phyloP scores from a whole-genome alignment of 208 protist species.

The Acanthamoeba polyphaga region DNA sequence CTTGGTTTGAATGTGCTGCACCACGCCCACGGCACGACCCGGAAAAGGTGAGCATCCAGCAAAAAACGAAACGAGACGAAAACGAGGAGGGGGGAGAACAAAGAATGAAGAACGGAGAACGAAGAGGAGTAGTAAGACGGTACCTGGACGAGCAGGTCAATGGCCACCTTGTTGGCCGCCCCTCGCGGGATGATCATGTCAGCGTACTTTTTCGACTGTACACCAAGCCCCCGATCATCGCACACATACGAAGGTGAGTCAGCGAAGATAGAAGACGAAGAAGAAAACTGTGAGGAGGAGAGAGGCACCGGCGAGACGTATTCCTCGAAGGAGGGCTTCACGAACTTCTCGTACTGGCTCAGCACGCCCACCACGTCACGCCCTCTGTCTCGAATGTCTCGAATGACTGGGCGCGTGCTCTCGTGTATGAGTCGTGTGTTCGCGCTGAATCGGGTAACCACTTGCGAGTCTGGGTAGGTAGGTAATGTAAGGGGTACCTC shows the following conservation, averaged over 20 bases:
- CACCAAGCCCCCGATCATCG: not conserved
- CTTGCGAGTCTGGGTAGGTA: too few relatives aligned
- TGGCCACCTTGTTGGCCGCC: constrained; percentile 92
- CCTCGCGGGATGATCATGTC: constrained; percentile 94
- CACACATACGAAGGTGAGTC: too few relatives aligned
- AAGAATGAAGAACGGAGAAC: too few relatives aligned
- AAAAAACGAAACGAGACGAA: too few relatives aligned
- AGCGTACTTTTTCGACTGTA: constrained; percentile 88
- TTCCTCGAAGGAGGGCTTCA: constrained; percentile 93
- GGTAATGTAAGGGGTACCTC: constrained; percentile 81
- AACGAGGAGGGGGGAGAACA: too few relatives aligned
- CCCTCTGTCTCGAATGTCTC: constrained; percentile 93
- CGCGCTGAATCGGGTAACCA: too few relatives aligned
- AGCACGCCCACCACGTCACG: constrained; percentile 91
- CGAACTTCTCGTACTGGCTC: constrained; percentile 93
- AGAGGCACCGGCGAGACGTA: constrained; percentile 72
- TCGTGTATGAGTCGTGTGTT: too few relatives aligned
- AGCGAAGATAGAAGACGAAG: not conserved
- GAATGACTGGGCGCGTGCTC: constrained; percentile 63
- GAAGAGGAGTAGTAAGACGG: too few relatives aligned
- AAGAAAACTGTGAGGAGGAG: not conserved
- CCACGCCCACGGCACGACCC: too few relatives aligned
- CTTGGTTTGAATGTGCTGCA: not conserved
- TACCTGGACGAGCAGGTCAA: constrained; percentile 89
- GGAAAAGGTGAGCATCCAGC: too few relatives aligned